Conservation (phyloP, 805 yeast genomes). For the Zygoascus biomembranicola region DNA sequence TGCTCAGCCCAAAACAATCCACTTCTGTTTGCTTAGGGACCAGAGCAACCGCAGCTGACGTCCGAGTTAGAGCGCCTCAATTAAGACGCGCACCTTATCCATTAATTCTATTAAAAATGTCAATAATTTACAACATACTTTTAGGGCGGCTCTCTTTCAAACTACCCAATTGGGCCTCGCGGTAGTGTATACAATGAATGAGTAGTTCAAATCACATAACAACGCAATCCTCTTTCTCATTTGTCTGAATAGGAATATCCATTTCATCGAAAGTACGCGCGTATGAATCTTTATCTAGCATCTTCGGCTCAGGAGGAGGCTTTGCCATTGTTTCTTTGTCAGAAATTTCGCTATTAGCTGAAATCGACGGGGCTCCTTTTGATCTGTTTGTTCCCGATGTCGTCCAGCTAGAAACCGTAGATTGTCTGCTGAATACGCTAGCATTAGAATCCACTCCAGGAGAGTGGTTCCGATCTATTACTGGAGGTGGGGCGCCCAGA, state of each 20-base stretch:
- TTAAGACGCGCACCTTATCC: too few relatives aligned
- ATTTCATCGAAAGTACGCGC: slow-evolving; percentile 30
- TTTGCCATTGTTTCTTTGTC: not conserved
- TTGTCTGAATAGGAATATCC: slow-evolving; percentile 23
- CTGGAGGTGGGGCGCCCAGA: not conserved
- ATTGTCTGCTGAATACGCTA: not conserved
- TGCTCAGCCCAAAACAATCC: too few relatives aligned
- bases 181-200: too few relatives aligned
- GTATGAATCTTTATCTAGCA: slow-evolving; percentile 2
- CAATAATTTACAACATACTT: too few relatives aligned
- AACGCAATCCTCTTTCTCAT: slow-evolving; percentile 23
- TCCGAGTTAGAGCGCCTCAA: too few relatives aligned
- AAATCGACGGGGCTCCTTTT: not conserved
- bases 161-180: too few relatives aligned
- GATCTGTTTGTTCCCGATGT: not conserved
- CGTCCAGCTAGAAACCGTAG: slow-evolving; percentile 5
- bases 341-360: not conserved
- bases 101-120: too few relatives aligned
- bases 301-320: not conserved
- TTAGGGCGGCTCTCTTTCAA: too few relatives aligned
- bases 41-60: too few relatives aligned
- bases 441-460: not conserved
- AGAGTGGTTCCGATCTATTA: not conserved
- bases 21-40: too few relatives aligned
- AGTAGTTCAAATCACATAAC: slow-evolving; percentile 19